A percentile compares a stretch with the other conserved stretches of the same genome.
Conservation (phyloP, 2,329 filamentous ascomycete species). For the Chrysoporthe cubensis region DNA sequence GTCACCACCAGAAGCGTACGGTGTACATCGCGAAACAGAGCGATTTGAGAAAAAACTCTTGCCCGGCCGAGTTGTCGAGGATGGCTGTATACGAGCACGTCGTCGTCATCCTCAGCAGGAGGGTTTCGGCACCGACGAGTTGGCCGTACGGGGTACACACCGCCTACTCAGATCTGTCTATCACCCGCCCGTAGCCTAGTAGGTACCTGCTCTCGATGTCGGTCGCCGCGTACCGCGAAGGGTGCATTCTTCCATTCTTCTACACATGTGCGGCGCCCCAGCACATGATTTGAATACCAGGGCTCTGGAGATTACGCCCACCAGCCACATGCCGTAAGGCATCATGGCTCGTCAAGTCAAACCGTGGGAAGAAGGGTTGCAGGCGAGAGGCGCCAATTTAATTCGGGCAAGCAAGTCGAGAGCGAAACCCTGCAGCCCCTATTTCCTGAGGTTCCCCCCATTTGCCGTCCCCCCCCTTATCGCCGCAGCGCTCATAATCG, state of each 20-base stretch:
- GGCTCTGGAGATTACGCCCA: slow-evolving; percentile 3
- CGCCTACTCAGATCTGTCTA: not conserved
- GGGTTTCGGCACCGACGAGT: not conserved
- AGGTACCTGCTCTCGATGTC: not conserved
- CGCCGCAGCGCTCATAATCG: slow-evolving; percentile 11
- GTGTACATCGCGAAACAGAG: not conserved
- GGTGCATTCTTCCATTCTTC: not conserved
- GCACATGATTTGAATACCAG: not conserved
- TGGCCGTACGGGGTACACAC: not conserved
- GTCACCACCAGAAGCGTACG: not conserved
- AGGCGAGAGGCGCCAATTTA: not conserved
- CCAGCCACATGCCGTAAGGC: slow-evolving; percentile 9
- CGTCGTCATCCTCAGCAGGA: slow-evolving; percentile 6
- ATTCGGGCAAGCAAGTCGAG: not conserved
- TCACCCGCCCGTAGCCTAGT: not conserved
- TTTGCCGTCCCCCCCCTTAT: slow-evolving; percentile 10
- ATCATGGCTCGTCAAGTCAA: not conserved
- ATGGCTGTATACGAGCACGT: not conserved
- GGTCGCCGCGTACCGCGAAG: not conserved
- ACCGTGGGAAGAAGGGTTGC: not conserved
- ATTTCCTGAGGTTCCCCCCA: slow-evolving; percentile 5
- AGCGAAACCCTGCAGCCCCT: slow-evolving; percentile 12
- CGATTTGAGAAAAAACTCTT: not conserved
- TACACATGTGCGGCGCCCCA: not conserved
- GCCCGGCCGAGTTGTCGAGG: not conserved